phyloP scores from a whole-genome alignment of 2,329 filamentous ascomycete species.

The Alternaria sp. region DNA sequence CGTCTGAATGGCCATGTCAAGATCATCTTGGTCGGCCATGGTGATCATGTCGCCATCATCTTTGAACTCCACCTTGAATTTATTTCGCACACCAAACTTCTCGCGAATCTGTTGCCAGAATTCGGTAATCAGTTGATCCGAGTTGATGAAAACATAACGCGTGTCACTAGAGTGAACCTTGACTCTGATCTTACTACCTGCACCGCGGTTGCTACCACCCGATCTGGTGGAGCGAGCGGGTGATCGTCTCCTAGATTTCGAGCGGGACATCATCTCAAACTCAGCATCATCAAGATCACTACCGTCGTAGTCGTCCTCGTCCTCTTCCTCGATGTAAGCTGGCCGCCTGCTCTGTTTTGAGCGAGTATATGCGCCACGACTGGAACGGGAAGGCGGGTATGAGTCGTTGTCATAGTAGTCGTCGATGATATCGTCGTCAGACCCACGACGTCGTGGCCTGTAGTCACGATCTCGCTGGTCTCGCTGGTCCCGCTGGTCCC shows the following conservation, averaged over 20 bases:
- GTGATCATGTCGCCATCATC: slow-evolving; percentile 98
- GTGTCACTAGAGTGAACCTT: slow-evolving; percentile 91
- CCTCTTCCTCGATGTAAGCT: slow-evolving; percentile 81
- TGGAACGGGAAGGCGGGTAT: slow-evolving; percentile 58
- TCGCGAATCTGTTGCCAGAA: slow-evolving; percentile 81
- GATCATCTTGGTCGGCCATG: slow-evolving; percentile 93
- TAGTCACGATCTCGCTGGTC: slow-evolving; percentile 27
- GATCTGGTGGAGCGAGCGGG: slow-evolving; percentile 53
- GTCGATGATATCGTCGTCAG: slow-evolving; percentile 60
- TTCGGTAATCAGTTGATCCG: slow-evolving; percentile 76
- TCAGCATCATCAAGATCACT: slow-evolving; percentile 78
- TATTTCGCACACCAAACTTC: slow-evolving; percentile 80
- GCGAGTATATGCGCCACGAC: slow-evolving; percentile 38
- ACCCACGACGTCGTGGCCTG: slow-evolving; percentile 43
- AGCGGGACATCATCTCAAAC: slow-evolving; percentile 76
- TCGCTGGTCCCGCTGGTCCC: neutral
- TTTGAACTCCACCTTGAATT: slow-evolving; percentile 87
- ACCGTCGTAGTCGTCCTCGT: slow-evolving; percentile 75
- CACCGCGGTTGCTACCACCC: slow-evolving; percentile 59
- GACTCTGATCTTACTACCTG: slow-evolving; percentile 77
- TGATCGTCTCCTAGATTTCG: slow-evolving; percentile 49
- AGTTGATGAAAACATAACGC: slow-evolving; percentile 86
- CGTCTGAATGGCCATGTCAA: slow-evolving; percentile 82
- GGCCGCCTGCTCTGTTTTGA: slow-evolving; percentile 54
- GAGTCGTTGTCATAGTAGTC: slow-evolving; percentile 72